Evolutionary conservation across 345 rosid genomes (phyloP), one percentile per base, ranked within the genome.

Genomic region (Salix exigua): DNA sequence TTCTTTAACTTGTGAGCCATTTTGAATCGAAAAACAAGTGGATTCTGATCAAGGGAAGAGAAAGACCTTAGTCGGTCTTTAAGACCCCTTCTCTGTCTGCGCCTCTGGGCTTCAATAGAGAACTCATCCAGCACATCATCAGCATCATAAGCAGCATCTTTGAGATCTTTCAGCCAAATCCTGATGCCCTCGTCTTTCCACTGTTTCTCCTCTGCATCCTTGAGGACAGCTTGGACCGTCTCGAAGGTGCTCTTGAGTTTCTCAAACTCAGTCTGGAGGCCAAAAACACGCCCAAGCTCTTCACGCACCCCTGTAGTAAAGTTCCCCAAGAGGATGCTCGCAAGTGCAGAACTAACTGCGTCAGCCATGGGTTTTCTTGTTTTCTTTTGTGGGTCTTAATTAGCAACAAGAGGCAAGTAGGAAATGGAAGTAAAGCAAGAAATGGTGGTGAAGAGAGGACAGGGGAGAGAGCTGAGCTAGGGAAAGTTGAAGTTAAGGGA

Each of bases 1-100:
- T 17, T 28, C 50, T 63, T 69, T 58, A 77, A 17, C 21, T 63
- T 63, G 46, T 31, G 26, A 1, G 69, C 33, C 75, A 77, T 68
- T 8, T 26, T 53, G 1, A 37, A 37, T 4, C 23, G 35, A 60
- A 68, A 68, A 55, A 38, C 4, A 53, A 76, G 40, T 13, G 55
- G 68, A 25, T 68, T 60, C 7, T 46, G 63, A 18, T 35, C 2
- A 42, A 64, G 58, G 37, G 42, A 53, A 53, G 44, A 55, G 53
- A 37, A 67, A 19, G 30, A 76, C 18, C 67, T 53, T 75, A 75
- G 35, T 33, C 28, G 38, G 30, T 58, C 30, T 7, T 7, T 38
- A 2, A 60, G 17, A 42, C 4, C 7, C 12, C 30, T 60, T 14
- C 1, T 62, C 16, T 12, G 55, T 5, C 66, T 21, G 1, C 33